Base-by-base conservation (phyloP, 1,139 yeast genomes). In the Suhomyces bolitotheri region DNA sequence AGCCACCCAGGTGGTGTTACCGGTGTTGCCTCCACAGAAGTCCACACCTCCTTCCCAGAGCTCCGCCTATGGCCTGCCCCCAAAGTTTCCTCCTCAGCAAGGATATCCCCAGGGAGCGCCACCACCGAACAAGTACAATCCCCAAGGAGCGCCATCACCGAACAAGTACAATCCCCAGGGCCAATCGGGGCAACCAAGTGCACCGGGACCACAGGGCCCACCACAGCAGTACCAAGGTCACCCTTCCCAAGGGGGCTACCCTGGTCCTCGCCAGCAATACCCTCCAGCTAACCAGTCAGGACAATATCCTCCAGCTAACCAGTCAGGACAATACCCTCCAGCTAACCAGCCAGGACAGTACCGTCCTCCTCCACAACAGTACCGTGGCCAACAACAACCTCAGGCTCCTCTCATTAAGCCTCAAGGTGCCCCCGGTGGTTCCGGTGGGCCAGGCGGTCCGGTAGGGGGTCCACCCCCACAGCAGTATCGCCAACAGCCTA, bases 381-480 rank as follows among this genome's bases (percentile, higher is more conserved):
- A 32, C 22, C 39, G 31, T 15, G 20, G 27, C 14, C 37, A 37
- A 27, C 43, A 27, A 11, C 48, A 35, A 22, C 25, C 31, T 7
- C 44, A 36, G 25, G 44, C 44, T 13, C 39, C 39, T 12, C 36
- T 35, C 16, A 25, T 32, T 19, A 45, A 36, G 22, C 43, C 30
- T 7, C 45, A 16, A 25, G 8, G 8, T 8, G 6, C 20, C 7
- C 20, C 6, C 20, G 20, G 20, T 8, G 7, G 8, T 8, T 7
- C 20, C 7, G 7, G 20, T 8, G 20, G 20, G 7, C 20, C 20
- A 17, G 7, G 7, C 6, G 7, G 7, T 7, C 20, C 20, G 20
- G 7, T 7, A 8, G 20, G 20, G 7, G 26, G 36, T 28, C 27
- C 37, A 34, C 23, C 42, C 11, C 32, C 29, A 19, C 49, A 38